Conservation (phyloP, 2,329 filamentous ascomycete species). For the Aspergillus ochraceus region DNA sequence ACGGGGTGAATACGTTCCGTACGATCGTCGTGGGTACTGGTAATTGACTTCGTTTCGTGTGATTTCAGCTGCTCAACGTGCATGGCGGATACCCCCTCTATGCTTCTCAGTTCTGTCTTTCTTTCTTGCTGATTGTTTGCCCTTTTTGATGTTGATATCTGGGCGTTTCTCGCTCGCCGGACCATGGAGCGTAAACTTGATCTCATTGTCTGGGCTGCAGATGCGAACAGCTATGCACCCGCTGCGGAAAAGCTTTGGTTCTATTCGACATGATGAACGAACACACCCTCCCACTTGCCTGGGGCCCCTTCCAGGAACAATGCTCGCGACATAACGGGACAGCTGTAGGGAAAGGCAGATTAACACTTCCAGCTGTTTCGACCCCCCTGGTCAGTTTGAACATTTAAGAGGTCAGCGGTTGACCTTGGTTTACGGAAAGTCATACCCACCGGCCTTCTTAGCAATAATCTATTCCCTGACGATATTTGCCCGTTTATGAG, state of each 20-base stretch:
- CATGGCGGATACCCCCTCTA: conserved; percentile 25
- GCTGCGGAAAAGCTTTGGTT: background rate
- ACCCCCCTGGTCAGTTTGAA: background rate
- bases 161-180: background rate
- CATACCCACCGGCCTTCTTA: background rate
- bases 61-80: conserved; percentile 16
- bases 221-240: background rate
- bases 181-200: background rate
- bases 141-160: conserved; percentile 3
- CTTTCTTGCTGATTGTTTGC: conserved; percentile 8
- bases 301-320: background rate
- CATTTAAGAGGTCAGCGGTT: background rate
- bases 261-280: conserved; percentile 4
- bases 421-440: background rate
- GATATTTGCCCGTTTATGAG: conserved; percentile 5
- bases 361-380: background rate
- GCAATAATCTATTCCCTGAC: conserved; percentile 1
- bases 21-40: conserved; percentile 48
- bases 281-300: background rate
- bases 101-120: conserved; percentile 11
- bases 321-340: background rate
- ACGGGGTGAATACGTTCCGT: conserved; percentile 41
- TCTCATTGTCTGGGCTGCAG: background rate
- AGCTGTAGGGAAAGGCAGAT: background rate
- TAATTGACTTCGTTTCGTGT: conserved; percentile 28